These are phyloP conservation scores for Selenicereus undatus DNA, from an alignment of 148 eudicot species.

Conservation along the genomic window DNA sequence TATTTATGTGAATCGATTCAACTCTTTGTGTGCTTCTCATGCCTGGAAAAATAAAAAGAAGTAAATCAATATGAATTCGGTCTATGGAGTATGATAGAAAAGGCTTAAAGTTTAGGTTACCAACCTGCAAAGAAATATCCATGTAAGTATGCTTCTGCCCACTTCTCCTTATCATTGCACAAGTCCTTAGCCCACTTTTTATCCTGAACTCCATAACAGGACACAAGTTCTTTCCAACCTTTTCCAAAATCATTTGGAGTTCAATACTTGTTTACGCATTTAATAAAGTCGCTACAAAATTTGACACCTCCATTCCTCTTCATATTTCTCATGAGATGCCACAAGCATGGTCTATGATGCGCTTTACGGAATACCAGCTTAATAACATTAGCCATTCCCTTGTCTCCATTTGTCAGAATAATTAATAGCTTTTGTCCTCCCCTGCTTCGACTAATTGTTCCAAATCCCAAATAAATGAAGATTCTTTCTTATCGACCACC, in stretches of 20 bases:
- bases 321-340: not conserved
- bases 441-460: not conserved
- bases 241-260: no score
- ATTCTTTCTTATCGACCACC: not conserved
- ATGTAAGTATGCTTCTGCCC: not conserved
- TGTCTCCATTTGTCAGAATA: not conserved
- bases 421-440: not conserved
- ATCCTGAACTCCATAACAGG: not conserved
- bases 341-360: not conserved
- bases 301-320: not conserved
- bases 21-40: slow-evolving; percentile 1
- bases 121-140: not conserved
- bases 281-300: not conserved
- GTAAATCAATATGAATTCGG: no score
- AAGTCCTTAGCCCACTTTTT: not conserved
- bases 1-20: not conserved
- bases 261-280: no score
- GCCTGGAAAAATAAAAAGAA: not conserved
- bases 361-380: not conserved
- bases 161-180: not conserved
- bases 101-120: not conserved
- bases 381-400: not conserved
- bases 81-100: not conserved
- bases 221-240: not conserved
- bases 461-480: not conserved